Evolutionary conservation across 2,329 filamentous ascomycete genomes (phyloP).

Genomic region (Colletotrichum sp.): DNA sequence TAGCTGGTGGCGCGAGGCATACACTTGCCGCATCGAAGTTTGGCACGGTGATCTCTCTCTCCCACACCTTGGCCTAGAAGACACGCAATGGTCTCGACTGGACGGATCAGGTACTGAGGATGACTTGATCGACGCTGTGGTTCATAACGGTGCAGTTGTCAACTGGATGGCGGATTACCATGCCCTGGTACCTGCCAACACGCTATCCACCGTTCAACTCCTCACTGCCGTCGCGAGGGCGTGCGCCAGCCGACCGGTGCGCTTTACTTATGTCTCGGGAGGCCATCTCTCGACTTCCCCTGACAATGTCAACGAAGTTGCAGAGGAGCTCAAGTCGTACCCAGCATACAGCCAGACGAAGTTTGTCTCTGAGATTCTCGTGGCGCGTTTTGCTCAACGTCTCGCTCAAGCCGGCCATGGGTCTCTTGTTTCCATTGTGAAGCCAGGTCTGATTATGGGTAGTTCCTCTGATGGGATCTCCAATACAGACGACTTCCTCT

Average conservation of each 20-base stretch:
- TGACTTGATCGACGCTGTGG: not conserved
- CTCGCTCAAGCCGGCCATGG: not conserved
- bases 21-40: not conserved
- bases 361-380: constrained; percentile 24
- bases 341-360: constrained; percentile 27
- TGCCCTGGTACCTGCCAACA: not conserved
- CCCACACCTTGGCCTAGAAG: not conserved
- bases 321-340: not conserved
- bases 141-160: constrained; percentile 17
- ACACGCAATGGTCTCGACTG: not conserved
- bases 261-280: constrained; percentile 6
- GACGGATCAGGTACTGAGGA: not conserved
- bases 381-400: constrained; percentile 1
- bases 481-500: constrained; percentile 28
- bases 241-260: not conserved
- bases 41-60: constrained; percentile 11
- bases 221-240: not conserved
- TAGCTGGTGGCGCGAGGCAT: constrained; percentile 22
- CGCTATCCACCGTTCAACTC: constrained; percentile 1
- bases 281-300: constrained; percentile 9
- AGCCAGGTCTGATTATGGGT: constrained; percentile 27
- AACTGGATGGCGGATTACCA: constrained; percentile 14
- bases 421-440: constrained; percentile 18
- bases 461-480: constrained; percentile 20
- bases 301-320: not conserved